Conservation (phyloP, 2,329 filamentous ascomycete genomes). For the Botryotinia convoluta region DNA sequence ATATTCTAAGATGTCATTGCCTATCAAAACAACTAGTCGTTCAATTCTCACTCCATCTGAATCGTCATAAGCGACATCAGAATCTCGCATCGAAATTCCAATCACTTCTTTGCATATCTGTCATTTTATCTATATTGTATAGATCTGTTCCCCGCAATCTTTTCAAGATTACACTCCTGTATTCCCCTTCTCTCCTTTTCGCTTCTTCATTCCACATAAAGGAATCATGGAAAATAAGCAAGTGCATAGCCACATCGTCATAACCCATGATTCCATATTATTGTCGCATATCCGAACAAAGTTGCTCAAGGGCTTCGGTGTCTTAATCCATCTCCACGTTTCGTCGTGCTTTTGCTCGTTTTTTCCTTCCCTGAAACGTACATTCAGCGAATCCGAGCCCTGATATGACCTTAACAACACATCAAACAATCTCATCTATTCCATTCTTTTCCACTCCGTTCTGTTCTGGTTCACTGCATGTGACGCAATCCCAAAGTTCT, state of each 20-base stretch:
- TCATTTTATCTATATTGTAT: not conserved
- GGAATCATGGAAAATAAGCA: not conserved
- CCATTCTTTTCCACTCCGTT: not conserved
- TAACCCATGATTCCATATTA: not conserved
- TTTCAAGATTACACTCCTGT: not conserved
- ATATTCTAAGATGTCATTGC: not conserved
- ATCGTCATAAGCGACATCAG: not conserved
- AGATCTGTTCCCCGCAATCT: not conserved
- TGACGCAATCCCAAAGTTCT: not conserved
- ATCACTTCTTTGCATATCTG: not conserved
- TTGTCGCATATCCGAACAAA: not conserved
- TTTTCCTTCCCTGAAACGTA: not conserved
- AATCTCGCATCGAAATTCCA: not conserved
- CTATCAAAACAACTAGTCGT: not conserved
- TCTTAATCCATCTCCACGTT: not conserved
- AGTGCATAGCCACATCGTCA: not conserved
- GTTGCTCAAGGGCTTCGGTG: rapidly evolving
- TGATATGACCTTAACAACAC: not conserved
- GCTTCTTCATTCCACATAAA: not conserved
- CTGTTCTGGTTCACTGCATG: not conserved
- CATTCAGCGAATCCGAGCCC: not conserved
- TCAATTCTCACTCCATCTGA: not conserved
- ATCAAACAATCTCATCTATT: not conserved
- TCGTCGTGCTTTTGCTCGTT: not conserved
- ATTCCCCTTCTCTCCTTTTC: not conserved